These are phyloP conservation scores for Globisporangium radiosum DNA, from an alignment of 352 stramenopile species.

Conservation along the genomic window DNA sequence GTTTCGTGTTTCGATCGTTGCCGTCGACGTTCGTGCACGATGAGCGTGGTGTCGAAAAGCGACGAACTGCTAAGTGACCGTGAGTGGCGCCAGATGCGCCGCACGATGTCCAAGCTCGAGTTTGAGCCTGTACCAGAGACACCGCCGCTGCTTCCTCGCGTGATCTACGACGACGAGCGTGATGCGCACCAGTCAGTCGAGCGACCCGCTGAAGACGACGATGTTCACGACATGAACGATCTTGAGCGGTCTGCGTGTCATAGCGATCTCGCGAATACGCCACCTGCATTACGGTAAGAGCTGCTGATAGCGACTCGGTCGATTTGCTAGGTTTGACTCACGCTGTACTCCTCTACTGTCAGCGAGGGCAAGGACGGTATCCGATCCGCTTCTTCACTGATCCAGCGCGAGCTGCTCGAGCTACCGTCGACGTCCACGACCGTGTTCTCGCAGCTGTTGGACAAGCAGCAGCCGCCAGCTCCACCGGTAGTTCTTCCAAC, in stretches of 20 bases:
- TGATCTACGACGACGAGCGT: constrained; percentile 18
- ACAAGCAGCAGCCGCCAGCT: not conserved
- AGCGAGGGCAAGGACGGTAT: not conserved
- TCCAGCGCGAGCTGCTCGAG: not conserved
- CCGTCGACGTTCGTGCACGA: no score
- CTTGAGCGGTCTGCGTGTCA: constrained; percentile 1
- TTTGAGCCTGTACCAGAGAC: constrained; percentile 65
- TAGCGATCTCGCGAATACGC: no score
- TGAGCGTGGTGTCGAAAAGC: not conserved
- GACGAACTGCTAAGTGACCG: constrained; percentile 31
- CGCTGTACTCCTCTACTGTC: no score
- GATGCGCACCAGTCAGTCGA: no score
- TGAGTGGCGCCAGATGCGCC: constrained; percentile 56
- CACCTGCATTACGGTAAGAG: not conserved
- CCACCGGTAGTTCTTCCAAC: not conserved
- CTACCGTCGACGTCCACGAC: not conserved
- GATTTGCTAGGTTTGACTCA: no score
- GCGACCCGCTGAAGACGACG: constrained; percentile 4
- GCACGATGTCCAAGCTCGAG: constrained; percentile 41
- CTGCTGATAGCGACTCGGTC: no score
- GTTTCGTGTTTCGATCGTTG: no score
- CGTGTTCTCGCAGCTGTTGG: not conserved
- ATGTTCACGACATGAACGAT: not conserved
- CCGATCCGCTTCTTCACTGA: not conserved
- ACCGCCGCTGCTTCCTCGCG: constrained; percentile 29